Percentiles rank a stretch among this genome's conserved stretches.
phyloP scores from a whole-genome alignment of 306 rosid species.

The Ceratonia siliqua region DNA sequence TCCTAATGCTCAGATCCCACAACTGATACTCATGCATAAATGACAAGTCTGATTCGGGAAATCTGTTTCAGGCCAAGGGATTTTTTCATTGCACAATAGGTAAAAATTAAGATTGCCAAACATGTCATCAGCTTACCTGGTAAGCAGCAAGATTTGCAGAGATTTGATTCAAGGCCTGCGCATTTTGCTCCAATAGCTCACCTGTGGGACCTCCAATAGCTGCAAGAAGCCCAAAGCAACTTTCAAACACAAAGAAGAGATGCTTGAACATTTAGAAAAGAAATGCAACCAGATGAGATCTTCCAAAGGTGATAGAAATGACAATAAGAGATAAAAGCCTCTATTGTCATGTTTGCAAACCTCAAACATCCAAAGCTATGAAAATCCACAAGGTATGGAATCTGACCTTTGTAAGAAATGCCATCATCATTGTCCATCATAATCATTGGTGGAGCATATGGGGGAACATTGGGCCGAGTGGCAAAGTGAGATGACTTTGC shows the following conservation, averaged over 20 bases:
- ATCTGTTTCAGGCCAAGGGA: neutral
- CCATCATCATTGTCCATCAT: constrained; percentile 87
- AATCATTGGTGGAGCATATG: constrained; percentile 75
- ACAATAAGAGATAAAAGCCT: constrained; percentile 12
- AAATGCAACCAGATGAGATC: neutral
- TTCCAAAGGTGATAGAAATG: constrained; percentile 21
- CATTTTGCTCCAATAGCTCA: constrained; percentile 54
- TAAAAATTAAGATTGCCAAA: neutral
- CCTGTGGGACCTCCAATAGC: constrained; percentile 64
- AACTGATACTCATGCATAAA: neutral
- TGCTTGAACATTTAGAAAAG: neutral
- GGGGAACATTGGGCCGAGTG: constrained; percentile 68
- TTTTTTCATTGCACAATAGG: neutral
- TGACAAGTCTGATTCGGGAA: constrained; percentile 13
- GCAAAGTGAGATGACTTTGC: constrained; percentile 74
- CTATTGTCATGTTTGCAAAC: neutral
- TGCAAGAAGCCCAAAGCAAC: constrained; percentile 32
- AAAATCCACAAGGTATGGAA: constrained; percentile 18
- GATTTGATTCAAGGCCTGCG: constrained; percentile 50
- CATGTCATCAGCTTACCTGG: constrained; percentile 39
- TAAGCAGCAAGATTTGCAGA: constrained; percentile 51
- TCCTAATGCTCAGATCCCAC: neutral
- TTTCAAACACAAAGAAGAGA: constrained; percentile 14
- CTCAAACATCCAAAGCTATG: constrained; percentile 24
- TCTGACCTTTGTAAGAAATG: constrained; percentile 73